These are phyloP conservation scores for Naganishia albida DNA, from an alignment of 1,284 basidiomycete genomes.

Conservation along the genomic window DNA sequence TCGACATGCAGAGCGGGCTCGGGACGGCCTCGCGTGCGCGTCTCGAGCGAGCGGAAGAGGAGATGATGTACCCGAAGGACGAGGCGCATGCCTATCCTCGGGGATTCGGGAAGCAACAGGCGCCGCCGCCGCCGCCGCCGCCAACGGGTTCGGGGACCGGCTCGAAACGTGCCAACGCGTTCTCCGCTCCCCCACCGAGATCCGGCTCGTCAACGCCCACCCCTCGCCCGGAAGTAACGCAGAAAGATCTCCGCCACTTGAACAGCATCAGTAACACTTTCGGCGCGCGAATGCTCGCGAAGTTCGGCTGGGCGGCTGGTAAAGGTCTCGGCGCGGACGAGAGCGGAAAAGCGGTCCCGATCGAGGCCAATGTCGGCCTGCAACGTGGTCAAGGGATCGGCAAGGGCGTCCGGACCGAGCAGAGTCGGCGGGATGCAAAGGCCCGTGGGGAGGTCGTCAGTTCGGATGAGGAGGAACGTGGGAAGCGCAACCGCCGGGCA, in stretches of 20 bases:
- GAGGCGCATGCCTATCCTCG: constrained; percentile 31
- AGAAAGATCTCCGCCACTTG: constrained; percentile 74
- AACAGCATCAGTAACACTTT: constrained; percentile 71
- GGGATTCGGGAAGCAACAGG: constrained; percentile 25
- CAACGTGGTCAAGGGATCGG: constrained; percentile 77
- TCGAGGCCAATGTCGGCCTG: constrained; percentile 79
- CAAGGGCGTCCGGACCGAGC: constrained; percentile 83
- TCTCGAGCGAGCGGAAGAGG: constrained; percentile 30
- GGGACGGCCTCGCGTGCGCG: constrained; percentile 31
- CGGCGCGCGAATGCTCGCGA: constrained; percentile 84
- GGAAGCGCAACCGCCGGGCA: constrained; percentile 52
- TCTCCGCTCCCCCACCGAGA: constrained; percentile 29
- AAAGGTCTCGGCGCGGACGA: constrained; percentile 76
- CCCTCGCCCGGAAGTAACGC: constrained; percentile 59
- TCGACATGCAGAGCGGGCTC: constrained; percentile 31
- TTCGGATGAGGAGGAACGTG: constrained; percentile 67
- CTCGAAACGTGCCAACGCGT: constrained; percentile 18
- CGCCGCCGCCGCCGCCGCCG: constrained; percentile 8
- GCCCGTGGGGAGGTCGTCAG: constrained; percentile 65
- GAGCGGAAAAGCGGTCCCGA: constrained; percentile 82
- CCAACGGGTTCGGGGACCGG: constrained; percentile 12
- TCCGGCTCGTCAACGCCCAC: constrained; percentile 27
- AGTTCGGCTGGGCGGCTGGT: constrained; percentile 88
- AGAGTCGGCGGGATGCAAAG: constrained; percentile 77
- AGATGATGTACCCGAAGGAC: constrained; percentile 28